Conservation (phyloP, 1,284 basidiomycete species). For the Austroboletus niveus region DNA sequence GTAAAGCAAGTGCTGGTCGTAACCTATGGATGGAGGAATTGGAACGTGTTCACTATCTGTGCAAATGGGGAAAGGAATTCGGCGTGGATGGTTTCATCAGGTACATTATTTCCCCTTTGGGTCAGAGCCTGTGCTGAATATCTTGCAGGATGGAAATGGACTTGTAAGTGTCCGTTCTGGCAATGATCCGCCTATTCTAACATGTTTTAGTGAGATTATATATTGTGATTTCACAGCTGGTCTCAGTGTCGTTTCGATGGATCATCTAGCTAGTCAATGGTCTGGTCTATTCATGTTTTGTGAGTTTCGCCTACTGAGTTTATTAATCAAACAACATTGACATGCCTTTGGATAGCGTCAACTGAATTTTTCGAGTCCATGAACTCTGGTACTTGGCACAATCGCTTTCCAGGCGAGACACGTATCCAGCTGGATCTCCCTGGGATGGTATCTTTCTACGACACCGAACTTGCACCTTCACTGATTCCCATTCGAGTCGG, state of each 20-base stretch:
- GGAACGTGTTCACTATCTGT: slow-evolving; percentile 34
- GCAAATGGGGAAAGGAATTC: slow-evolving; percentile 35
- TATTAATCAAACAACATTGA: not conserved
- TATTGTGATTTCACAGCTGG: slow-evolving; percentile 46
- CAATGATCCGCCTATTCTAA: not conserved
- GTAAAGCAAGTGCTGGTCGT: slow-evolving; percentile 16
- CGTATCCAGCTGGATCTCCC: slow-evolving; percentile 34
- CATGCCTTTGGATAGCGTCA: not conserved
- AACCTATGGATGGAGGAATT: slow-evolving; percentile 23
- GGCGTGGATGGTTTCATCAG: slow-evolving; percentile 41
- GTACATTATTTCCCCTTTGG: slow-evolving; percentile 14
- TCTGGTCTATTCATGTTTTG: not conserved
- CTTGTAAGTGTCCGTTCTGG: slow-evolving; percentile 37
- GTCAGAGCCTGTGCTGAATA: not conserved
- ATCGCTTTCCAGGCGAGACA: slow-evolving; percentile 36
- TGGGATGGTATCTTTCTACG: slow-evolving; percentile 35
- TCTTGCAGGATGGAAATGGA: slow-evolving; percentile 45
- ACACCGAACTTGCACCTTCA: slow-evolving; percentile 31
- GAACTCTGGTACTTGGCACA: slow-evolving; percentile 34
- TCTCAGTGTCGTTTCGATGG: slow-evolving; percentile 37
- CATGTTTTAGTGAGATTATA: slow-evolving; percentile 47
- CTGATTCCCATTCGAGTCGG: slow-evolving; percentile 25
- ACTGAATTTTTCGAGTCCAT: slow-evolving; percentile 13
- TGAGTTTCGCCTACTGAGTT: not conserved
- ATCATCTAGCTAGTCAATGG: slow-evolving; percentile 14